Base-by-base conservation (phyloP, 257 asterid species). In the Nicotiana undulata region DNA sequence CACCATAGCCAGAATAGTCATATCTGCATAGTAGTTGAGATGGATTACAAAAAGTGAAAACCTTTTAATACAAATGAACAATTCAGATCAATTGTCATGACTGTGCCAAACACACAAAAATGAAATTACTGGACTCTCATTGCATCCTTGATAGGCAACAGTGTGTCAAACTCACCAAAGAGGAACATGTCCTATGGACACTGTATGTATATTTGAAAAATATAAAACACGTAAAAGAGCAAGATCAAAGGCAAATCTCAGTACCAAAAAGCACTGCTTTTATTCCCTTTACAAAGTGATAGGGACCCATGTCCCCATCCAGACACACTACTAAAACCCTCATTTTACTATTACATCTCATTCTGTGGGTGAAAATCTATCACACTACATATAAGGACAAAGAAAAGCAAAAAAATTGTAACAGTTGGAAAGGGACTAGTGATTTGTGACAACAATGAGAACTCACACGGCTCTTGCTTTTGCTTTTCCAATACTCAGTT, bases 1-100 rank as follows among this genome's bases (percentile, higher is more conserved):
- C 98, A 81, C 99, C 99, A 86, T 96, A 96, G 70, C 99, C 99
- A 66, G 99, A 96, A 85, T 96, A 96, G 77, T 96, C 99, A 77
- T 94, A 96, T 87, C 99, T 96, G 94, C 88, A 88, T 9, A 53
- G 68, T 9, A 52, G 77, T 46, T 28, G 77, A 79, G 76, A 79
- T 9, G n/a, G 34, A n/a, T 56, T 9, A 66, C 11, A 46, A 61
- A 22, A 29, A 37, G 29, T 34, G 13, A 44, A 20, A 79, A 78
- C 31, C 1, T n/a, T 56, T n/a, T 6, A 56, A 56, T 56, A 56
- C 34, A 44, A 70, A 40, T 70, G 44, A 12, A 70, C 18, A 31
- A 6, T 44, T 44, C 6, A 70, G 58, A 22, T 70, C 12, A 40
- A 28, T 22, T 3, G 20, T 70, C 13, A 20, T 5, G 22, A 22